Conservation (phyloP, 1,139 yeast species). For the Groenewaldozyma auringiensis region DNA sequence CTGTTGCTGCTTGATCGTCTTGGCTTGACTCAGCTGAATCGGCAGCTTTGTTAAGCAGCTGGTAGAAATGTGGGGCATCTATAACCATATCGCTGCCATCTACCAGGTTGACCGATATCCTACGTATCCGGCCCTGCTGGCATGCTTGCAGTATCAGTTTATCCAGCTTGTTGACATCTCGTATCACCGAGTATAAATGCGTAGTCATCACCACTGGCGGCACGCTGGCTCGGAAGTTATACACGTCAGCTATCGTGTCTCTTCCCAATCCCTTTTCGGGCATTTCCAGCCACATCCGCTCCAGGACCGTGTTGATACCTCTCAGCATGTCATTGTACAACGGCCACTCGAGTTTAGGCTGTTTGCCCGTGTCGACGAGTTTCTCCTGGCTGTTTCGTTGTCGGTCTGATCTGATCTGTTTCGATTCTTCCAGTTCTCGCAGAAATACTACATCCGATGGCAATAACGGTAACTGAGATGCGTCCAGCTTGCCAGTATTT, state of each 20-base stretch:
- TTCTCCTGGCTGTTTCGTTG: slow-evolving; percentile 19
- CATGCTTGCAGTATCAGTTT: slow-evolving; percentile 30
- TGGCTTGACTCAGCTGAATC: slow-evolving; percentile 7
- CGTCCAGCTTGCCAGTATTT: not conserved
- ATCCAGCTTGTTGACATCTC: slow-evolving; percentile 39
- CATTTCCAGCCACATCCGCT: slow-evolving; percentile 25
- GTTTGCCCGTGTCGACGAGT: slow-evolving; percentile 22
- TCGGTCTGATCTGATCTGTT: slow-evolving; percentile 16
- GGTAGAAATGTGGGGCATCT: slow-evolving; percentile 26
- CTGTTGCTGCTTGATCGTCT: slow-evolving; percentile 7
- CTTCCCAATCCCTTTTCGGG: slow-evolving; percentile 27
- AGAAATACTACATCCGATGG: slow-evolving; percentile 26
- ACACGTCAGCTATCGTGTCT: slow-evolving; percentile 20
- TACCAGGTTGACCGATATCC: slow-evolving; percentile 32
- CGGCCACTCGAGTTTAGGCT: slow-evolving; percentile 19
- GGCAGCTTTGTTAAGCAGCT: slow-evolving; percentile 16
- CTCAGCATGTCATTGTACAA: slow-evolving; percentile 13
- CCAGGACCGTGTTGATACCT: slow-evolving; percentile 20
- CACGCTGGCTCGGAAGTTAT: slow-evolving; percentile 22
- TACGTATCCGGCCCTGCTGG: slow-evolving; percentile 26
- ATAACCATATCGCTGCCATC: slow-evolving; percentile 36
- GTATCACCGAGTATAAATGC: slow-evolving; percentile 39
- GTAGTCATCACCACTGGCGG: slow-evolving; percentile 36
- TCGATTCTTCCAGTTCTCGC: slow-evolving; percentile 24
- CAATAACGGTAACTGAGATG: slow-evolving; percentile 10